Evolutionary conservation across 225 moss, liverwort and hornwort genomes (phyloP).

Genomic region (Polytrichum formosum): DNA sequence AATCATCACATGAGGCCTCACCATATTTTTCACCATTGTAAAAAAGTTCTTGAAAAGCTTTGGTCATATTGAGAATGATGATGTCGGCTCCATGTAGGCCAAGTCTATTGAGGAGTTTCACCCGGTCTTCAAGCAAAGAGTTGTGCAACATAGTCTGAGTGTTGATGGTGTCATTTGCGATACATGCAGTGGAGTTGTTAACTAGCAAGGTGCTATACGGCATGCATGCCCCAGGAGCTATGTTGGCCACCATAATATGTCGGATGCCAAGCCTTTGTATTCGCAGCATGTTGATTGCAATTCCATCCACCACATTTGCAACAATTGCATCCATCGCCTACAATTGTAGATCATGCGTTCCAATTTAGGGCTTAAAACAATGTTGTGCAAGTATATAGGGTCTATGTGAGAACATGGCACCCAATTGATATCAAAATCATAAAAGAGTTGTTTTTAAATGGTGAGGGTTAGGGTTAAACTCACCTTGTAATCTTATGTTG

Average conservation of each 20-base stretch:
- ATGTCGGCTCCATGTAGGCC: conserved; percentile 27
- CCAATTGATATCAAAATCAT: too few species aligned
- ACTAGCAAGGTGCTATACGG: conserved; percentile 41
- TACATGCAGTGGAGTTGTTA: conserved; percentile 52
- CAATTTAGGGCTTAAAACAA: conserved; percentile 2
- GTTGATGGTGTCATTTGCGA: conserved; percentile 28
- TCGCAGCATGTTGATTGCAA: conserved; percentile 39
- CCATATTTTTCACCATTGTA: conserved; percentile 34
- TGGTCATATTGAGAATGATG: conserved; percentile 52
- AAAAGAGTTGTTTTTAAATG: too few species aligned
- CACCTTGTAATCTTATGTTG: too few species aligned
- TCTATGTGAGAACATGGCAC: background rate
- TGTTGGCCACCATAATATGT: conserved; percentile 40
- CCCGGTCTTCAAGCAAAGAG: conserved; percentile 22
- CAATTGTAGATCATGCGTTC: background rate
- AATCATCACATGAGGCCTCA: conserved; percentile 6
- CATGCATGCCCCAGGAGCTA: conserved; percentile 42
- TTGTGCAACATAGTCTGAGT: conserved; percentile 37
- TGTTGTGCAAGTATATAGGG: background rate
- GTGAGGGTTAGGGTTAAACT: too few species aligned
- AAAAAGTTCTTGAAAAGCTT: conserved; percentile 44
- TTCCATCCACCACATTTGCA: conserved; percentile 39
- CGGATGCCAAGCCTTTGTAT: conserved; percentile 41
- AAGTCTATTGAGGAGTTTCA: conserved; percentile 30
- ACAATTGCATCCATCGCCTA: conserved; percentile 27